Conservation (phyloP, 208 protist species). For the Leishmania guyanensis region DNA sequence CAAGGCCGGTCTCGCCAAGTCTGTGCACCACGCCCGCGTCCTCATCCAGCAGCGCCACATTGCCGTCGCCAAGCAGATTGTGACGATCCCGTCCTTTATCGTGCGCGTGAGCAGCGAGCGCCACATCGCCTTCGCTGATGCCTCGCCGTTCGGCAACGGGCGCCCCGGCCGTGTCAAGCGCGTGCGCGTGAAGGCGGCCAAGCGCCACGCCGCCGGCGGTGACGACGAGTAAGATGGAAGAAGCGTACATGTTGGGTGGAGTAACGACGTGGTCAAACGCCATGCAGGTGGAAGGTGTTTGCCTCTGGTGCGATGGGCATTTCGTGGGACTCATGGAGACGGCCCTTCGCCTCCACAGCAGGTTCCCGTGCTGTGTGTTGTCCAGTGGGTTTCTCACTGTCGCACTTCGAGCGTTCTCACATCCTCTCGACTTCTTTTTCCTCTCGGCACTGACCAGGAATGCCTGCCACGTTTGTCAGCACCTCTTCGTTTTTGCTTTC, state of each 20-base stretch:
- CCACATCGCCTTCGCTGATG: slow-evolving; percentile 98
- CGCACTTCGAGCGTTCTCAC: neutral
- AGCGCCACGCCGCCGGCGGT: slow-evolving; percentile 65
- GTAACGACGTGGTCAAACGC: neutral
- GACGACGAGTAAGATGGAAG: slow-evolving; percentile 48
- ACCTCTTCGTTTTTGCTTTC: neutral
- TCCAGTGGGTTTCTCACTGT: no score
- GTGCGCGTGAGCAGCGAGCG: slow-evolving; percentile 98
- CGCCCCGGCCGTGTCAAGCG: slow-evolving; percentile 96
- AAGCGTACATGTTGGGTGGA: neutral
- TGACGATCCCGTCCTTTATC: slow-evolving; percentile 99
- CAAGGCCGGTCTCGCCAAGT: slow-evolving; percentile 98
- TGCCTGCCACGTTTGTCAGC: neutral
- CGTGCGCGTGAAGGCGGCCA: slow-evolving; percentile 81
- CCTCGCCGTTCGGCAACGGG: slow-evolving; percentile 96
- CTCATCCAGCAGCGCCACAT: slow-evolving; percentile 99
- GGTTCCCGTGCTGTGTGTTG: neutral
- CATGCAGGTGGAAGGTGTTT: neutral
- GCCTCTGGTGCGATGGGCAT: neutral
- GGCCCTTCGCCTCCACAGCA: neutral
- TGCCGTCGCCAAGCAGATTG: slow-evolving; percentile 99
- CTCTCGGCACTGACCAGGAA: neutral
- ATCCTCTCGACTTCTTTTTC: neutral
- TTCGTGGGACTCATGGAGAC: neutral
- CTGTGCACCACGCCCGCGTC: slow-evolving; percentile 99